These are phyloP conservation scores for Pulveroboletus frians DNA, from an alignment of 768 basidiomycete genomes.

Conservation along the genomic window DNA sequence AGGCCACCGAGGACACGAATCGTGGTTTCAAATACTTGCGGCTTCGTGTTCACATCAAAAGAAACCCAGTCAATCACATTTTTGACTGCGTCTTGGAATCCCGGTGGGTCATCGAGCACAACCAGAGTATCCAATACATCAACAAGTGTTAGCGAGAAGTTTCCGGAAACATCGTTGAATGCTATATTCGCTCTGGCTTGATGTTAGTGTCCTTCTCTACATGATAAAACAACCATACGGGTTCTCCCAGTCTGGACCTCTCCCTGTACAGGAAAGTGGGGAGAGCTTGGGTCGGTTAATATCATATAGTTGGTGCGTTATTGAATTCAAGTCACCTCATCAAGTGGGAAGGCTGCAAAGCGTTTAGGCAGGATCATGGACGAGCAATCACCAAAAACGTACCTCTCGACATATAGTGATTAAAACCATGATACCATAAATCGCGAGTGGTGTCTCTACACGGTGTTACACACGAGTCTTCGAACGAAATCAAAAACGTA, in stretches of 20 bases:
- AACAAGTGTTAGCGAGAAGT: constrained; percentile 81
- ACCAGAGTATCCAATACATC: constrained; percentile 86
- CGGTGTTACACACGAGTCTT: not conserved
- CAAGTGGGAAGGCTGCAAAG: constrained; percentile 70
- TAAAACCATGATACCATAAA: constrained; percentile 87
- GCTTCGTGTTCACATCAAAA: constrained; percentile 90
- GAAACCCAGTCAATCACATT: constrained; percentile 78
- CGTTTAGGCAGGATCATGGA: constrained; percentile 18
- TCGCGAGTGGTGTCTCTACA: constrained; percentile 65
- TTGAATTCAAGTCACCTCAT: constrained; percentile 52
- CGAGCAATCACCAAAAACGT: constrained; percentile 12
- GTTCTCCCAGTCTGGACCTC: constrained; percentile 82
- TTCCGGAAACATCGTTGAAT: constrained; percentile 90
- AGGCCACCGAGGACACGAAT: constrained; percentile 92
- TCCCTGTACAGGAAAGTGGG: constrained; percentile 80
- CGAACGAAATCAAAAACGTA: constrained; percentile 26
- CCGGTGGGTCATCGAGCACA: constrained; percentile 72
- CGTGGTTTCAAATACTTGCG: constrained; percentile 98
- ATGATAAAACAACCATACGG: constrained; percentile 49
- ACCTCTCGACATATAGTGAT: constrained; percentile 87
- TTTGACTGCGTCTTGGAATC: constrained; percentile 81
- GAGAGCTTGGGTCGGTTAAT: constrained; percentile 52
- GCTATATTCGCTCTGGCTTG: constrained; percentile 59
- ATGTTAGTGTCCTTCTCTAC: constrained; percentile 10
- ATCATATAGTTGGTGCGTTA: not conserved